Evolutionary conservation across 1,139 yeast species (phyloP).

Genomic region (Geotrichum phurueaensis): DNA sequence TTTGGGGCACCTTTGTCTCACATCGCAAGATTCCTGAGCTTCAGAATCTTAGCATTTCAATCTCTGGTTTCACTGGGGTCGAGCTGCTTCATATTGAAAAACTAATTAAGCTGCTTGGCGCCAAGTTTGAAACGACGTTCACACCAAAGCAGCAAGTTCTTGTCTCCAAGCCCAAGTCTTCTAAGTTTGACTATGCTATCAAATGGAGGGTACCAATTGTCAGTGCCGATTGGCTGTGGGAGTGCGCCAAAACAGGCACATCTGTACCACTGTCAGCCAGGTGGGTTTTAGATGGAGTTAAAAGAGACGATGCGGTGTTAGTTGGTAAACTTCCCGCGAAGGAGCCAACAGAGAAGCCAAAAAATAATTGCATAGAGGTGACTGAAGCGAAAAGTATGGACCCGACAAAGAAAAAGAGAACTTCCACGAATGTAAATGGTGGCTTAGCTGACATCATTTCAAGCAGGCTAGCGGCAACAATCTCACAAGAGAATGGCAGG

Average conservation of each 20-base stretch:
- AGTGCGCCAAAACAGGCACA: conserved; percentile 31
- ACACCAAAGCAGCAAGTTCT: conserved; percentile 56
- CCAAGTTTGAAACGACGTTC: conserved; percentile 46
- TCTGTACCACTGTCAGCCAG: conserved; percentile 25
- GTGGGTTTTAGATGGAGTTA: conserved; percentile 42
- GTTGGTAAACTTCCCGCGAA: neutral
- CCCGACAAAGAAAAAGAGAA: neutral
- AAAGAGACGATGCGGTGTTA: conserved; percentile 9
- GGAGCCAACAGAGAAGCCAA: neutral
- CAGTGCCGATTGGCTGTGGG: conserved; percentile 50
- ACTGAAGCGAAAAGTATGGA: neutral
- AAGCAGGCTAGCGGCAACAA: neutral
- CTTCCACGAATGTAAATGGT: neutral
- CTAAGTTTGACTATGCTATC: conserved; percentile 45
- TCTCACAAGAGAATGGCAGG: neutral
- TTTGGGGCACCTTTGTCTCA: conserved; percentile 66
- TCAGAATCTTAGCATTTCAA: conserved; percentile 46
- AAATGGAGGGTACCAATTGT: conserved; percentile 55
- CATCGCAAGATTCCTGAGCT: conserved; percentile 37
- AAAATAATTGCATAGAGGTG: neutral
- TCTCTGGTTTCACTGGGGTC: conserved; percentile 79
- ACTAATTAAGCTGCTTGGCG: conserved; percentile 46
- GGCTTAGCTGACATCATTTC: neutral
- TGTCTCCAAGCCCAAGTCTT: conserved; percentile 49
- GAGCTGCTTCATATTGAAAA: conserved; percentile 72